Base-by-base conservation (phyloP, 306 rosid species). In the Pyrus communis region DNA sequence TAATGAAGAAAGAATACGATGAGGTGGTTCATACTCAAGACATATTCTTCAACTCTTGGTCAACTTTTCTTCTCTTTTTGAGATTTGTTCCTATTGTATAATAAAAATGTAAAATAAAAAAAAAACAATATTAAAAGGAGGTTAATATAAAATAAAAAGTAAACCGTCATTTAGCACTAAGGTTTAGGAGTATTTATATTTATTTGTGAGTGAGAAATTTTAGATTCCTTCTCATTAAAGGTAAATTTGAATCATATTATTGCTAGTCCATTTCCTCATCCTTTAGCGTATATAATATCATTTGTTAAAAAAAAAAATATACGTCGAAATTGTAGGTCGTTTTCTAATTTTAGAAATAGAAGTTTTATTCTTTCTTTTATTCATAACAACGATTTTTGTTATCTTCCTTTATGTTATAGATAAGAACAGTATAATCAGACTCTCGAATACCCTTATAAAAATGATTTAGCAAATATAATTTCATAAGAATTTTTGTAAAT, bases 171-270 rank as follows among this genome's bases (percentile, higher is more conserved):
- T 35, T 35, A 35, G 0, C 1, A 35, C 2, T 7, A 38, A 38
- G 2, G 2, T 1, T 38, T 38, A 38, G 0, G 9, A 7, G 42
- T 38, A 38, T 38, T 38, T 0, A 38, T 38, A 38, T 38, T 38
- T 0, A 38, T 38, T 38, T 38, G 10, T 38, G 0, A 35, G 40
- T 38, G 2, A 1, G 2, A 7, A 0, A 0, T 38, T 0, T 38
- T 38, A 38, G 2, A 0, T 38, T 38, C 10, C 1, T 0, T 0
- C 0, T 38, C 0, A 2, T 38, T 7, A 38, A 38, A 7, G 0
- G 2, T 2, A 38, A 38, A 38, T 38, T 38, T 38, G 9, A 38
- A 38, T 0, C 42, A 38, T 38, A 38, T 38, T 38, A 38, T 38
- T 38, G 0, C 9, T 38, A 7, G 2, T 38, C 2, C 2, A 35